Evolutionary conservation across 768 basidiomycete species (phyloP).

Genomic region (Amanita muscaria): DNA sequence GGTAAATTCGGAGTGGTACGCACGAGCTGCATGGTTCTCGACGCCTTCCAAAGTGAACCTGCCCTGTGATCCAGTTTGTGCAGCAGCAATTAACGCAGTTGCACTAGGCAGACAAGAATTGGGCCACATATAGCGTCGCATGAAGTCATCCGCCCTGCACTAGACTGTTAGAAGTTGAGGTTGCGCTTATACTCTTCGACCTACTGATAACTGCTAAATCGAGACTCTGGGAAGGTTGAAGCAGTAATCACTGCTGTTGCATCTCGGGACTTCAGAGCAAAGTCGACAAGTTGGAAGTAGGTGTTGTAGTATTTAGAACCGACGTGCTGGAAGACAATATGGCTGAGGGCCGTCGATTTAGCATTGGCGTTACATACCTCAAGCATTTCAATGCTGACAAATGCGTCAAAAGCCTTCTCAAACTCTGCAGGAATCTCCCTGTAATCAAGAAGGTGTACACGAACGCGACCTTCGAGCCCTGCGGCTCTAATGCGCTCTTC

Average conservation of each 20-base stretch:
- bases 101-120: slow-evolving; percentile 85
- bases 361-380: slow-evolving; percentile 36
- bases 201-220: slow-evolving; percentile 64
- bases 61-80: slow-evolving; percentile 59
- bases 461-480: slow-evolving; percentile 60
- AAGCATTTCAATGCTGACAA: slow-evolving; percentile 76
- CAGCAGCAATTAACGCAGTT: slow-evolving; percentile 67
- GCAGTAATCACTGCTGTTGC: slow-evolving; percentile 63
- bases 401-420: slow-evolving; percentile 72
- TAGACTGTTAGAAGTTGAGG: slow-evolving; percentile 5
- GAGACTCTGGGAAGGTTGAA: slow-evolving; percentile 62
- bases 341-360: slow-evolving; percentile 29
- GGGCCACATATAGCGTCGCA: slow-evolving; percentile 86
- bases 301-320: slow-evolving; percentile 50
- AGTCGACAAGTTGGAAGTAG: slow-evolving; percentile 73
- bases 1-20: slow-evolving; percentile 18
- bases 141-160: slow-evolving; percentile 67
- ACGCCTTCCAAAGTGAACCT: slow-evolving; percentile 78
- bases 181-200: slow-evolving; percentile 18
- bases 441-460: slow-evolving; percentile 87
- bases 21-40: slow-evolving; percentile 77
- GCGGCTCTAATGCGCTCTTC: slow-evolving; percentile 74
- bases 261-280: slow-evolving; percentile 59
- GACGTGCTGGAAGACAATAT: slow-evolving; percentile 32
- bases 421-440: slow-evolving; percentile 78